Evolutionary conservation across 1,284 basidiomycete species (phyloP), one percentile per base, ranked within the genome.

Genomic region (Ganoderma lingzhi): DNA sequence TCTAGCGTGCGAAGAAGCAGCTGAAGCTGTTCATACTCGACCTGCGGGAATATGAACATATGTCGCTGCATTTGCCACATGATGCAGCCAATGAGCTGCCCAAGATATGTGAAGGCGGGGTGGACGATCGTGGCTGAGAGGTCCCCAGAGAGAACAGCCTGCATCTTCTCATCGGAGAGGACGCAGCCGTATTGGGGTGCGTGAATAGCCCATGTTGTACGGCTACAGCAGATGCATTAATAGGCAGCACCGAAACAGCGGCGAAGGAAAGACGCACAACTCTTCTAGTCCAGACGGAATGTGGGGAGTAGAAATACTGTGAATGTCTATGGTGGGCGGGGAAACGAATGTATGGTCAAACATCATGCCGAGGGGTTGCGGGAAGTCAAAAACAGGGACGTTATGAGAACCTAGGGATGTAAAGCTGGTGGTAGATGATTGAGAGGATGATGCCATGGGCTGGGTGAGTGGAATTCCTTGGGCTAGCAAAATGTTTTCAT

Each of bases 91-190:
- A 76, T 71, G 23, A 77, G 71, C 42, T 77, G 76, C 28, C 76
- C 73, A n/a, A 76, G 35, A 63, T 76, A 73, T 6, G 77, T 70
- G 59, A 77, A 69, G 3, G 73, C 72, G 3, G 76, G 77, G 53
- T 78, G 77, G 28, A 78, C 71, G 23, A 71, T 64, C 9, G 51
- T 65, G 9, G 75, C 76, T 0, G 76, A 75, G 35, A 71, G 30
- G 61, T 79, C 78, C 1, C 76, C 78, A 30, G 62, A 59, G 48
- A 76, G 37, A 58, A 78, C 72, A 3, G 78, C 78, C 28, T 75
- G 69, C 68, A 75, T 72, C 64, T 78, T 79, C 14, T 70, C 61
- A 1, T 63, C 39, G 42, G 39, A 73, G 63, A 62, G 75, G 65
- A 66, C 72, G 68, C 64, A 78, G 35, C 62, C 78, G 73, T 44